These are phyloP conservation scores for Ziziphus jujuba DNA, from an alignment of 306 rosid genomes.

Conservation along the genomic window DNA sequence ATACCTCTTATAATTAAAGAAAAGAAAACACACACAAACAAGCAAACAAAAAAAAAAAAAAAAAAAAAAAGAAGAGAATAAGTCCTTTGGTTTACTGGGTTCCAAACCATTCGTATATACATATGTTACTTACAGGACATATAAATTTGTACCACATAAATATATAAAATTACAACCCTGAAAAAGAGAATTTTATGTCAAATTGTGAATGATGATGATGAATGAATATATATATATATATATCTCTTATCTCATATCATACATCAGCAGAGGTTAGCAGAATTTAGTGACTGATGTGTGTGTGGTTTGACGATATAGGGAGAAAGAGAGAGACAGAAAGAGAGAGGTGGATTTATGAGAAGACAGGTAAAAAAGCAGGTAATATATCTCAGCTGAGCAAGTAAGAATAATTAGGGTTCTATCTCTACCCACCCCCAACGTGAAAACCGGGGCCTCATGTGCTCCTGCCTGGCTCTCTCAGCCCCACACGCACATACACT, in stretches of 20 bases:
- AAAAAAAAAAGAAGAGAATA: no score
- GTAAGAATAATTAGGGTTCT: constrained; percentile 59
- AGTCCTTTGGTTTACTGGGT: no score
- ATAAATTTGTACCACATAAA: no score
- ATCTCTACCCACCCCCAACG: constrained; percentile 42
- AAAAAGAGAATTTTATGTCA: constrained; percentile 18
- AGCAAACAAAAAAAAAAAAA: no score
- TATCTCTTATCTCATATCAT: constrained; percentile 19
- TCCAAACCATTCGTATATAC: no score
- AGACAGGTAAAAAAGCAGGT: constrained; percentile 22
- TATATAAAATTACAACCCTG: no score
- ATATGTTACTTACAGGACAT: no score
- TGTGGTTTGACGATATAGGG: constrained; percentile 3
- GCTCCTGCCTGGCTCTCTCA: constrained; percentile 26
- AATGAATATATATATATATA: not conserved
- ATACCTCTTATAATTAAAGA: no score
- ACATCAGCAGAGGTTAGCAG: constrained; percentile 27
- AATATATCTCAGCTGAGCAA: constrained; percentile 29
- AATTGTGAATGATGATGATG: not conserved
- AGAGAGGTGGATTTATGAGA: no score
- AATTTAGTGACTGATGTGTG: constrained; percentile 32
- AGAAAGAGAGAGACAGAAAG: no score
- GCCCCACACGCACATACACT: constrained; percentile 26
- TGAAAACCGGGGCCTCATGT: constrained; percentile 52
- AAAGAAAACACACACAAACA: no score